phyloP scores from a whole-genome alignment of 768 basidiomycete genomes.

The Strobilomyces confusus region DNA sequence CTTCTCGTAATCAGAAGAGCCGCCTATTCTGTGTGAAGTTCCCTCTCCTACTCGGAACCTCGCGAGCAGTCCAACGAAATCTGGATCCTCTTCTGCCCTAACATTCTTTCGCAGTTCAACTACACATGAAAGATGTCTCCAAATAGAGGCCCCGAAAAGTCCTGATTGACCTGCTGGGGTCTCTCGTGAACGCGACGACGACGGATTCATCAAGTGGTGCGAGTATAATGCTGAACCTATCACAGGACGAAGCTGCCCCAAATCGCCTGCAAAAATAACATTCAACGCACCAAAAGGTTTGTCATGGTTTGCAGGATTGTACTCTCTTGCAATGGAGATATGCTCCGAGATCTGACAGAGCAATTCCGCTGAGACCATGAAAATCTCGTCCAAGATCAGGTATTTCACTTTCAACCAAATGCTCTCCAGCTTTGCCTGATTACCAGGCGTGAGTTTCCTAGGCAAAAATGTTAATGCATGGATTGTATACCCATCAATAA shows the following conservation, averaged over 20 bases:
- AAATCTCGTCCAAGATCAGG: background rate
- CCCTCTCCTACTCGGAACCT: background rate
- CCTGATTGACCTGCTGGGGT: background rate
- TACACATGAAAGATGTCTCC: background rate
- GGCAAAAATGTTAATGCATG: background rate
- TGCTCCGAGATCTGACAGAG: background rate
- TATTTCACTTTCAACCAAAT: background rate
- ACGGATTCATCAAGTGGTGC: too few relatives aligned
- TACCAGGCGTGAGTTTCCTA: background rate
- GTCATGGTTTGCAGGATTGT: too few relatives aligned
- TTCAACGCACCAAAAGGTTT: background rate
- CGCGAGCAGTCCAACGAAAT: background rate
- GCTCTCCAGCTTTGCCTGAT: background rate
- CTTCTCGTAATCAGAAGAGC: background rate
- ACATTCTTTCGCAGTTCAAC: background rate
- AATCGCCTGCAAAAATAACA: background rate
- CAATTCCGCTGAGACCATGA: background rate
- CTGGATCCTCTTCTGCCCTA: background rate
- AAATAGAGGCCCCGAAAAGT: background rate
- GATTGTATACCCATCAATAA: background rate
- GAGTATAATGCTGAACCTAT: background rate
- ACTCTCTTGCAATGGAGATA: background rate
- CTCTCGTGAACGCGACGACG: too few relatives aligned
- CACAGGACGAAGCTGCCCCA: background rate
- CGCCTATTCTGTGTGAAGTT: background rate